Conservation (phyloP, 2,329 filamentous ascomycete genomes). For the Xenosphaeropsis pyriputrescens region DNA sequence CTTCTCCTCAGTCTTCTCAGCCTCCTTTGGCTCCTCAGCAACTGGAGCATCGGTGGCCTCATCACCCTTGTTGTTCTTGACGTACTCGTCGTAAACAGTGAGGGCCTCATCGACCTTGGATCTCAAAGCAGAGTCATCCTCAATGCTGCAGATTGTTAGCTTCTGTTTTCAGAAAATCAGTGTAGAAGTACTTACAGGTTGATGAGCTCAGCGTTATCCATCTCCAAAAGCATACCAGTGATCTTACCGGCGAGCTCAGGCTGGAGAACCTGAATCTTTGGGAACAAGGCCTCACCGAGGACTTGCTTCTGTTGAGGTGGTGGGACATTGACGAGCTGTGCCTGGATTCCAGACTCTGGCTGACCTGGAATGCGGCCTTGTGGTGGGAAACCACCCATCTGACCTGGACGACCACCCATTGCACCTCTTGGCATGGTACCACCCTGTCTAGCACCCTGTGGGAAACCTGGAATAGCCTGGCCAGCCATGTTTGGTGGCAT, state of each 20-base stretch:
- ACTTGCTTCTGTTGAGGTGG: conserved; percentile 93
- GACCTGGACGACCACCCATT: conserved; percentile 20
- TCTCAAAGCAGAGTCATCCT: conserved; percentile 77
- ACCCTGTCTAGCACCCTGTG: conserved; percentile 33
- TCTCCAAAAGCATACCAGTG: conserved; percentile 98
- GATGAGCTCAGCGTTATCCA: conserved; percentile 92
- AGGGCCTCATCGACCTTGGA: conserved; percentile 97
- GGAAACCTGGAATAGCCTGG: conserved; percentile 38
- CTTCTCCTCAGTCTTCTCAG: conserved; percentile 35
- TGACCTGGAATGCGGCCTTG: conserved; percentile 15
- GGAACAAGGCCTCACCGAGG: conserved; percentile 93
- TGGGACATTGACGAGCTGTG: conserved; percentile 36
- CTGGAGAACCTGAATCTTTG: conserved; percentile 93
- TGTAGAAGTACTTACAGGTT: conserved; percentile 62
- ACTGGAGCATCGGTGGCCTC: conserved; percentile 15
- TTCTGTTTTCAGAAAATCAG: background rate
- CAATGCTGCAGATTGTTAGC: conserved; percentile 46
- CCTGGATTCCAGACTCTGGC: conserved; percentile 28
- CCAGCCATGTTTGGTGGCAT: conserved; percentile 60
- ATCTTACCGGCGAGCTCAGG: conserved; percentile 97
- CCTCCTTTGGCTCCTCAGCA: conserved; percentile 30
- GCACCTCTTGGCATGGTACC: conserved; percentile 20
- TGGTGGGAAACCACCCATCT: conserved; percentile 20
- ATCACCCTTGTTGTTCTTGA: conserved; percentile 44
- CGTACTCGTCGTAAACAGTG: conserved; percentile 94